Percentiles rank a stretch among this genome's conserved stretches.
Conservation (phyloP, 2,329 filamentous ascomycete genomes). For the Peltaster fructicola region DNA sequence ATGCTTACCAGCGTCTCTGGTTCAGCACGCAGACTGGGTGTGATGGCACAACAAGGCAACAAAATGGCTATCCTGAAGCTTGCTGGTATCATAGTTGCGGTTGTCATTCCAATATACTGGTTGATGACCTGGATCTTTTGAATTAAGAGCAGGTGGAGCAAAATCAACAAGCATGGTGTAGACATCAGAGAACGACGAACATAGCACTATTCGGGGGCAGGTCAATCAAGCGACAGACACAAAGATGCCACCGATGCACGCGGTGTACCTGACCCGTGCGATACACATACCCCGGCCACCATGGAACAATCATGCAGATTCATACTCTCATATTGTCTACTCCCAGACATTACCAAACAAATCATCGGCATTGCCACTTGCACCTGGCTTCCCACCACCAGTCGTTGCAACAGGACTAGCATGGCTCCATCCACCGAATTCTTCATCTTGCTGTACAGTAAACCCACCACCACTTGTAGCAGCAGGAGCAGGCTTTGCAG, state of each 20-base stretch:
- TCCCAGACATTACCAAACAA: slow-evolving; percentile 94
- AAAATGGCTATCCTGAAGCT: slow-evolving; percentile 83
- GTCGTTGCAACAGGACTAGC: slow-evolving; percentile 32
- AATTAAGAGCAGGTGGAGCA: too few relatives aligned
- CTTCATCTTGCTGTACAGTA: slow-evolving; percentile 69
- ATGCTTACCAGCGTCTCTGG: slow-evolving; percentile 72
- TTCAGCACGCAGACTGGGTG: slow-evolving; percentile 61
- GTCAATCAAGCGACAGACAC: too few relatives aligned
- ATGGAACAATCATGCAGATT: too few relatives aligned
- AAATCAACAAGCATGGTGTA: too few relatives aligned
- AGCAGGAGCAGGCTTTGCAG: slow-evolving; percentile 29
- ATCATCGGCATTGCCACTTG: slow-evolving; percentile 52
- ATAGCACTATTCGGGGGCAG: too few relatives aligned
- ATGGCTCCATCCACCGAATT: slow-evolving; percentile 90
- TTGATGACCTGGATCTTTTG: slow-evolving; percentile 24
- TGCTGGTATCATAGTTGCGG: slow-evolving; percentile 59
- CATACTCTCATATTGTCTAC: slow-evolving; percentile 28
- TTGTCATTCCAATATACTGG: slow-evolving; percentile 62
- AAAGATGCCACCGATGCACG: too few relatives aligned
- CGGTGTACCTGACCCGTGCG: too few relatives aligned
- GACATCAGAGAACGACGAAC: too few relatives aligned
- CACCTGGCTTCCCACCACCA: slow-evolving; percentile 33
- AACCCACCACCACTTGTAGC: slow-evolving; percentile 11
- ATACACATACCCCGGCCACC: too few relatives aligned
- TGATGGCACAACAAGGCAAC: slow-evolving; percentile 84